Evolutionary conservation across 768 basidiomycete species (phyloP).

Genomic region (Hydnomerulius pinastri): DNA sequence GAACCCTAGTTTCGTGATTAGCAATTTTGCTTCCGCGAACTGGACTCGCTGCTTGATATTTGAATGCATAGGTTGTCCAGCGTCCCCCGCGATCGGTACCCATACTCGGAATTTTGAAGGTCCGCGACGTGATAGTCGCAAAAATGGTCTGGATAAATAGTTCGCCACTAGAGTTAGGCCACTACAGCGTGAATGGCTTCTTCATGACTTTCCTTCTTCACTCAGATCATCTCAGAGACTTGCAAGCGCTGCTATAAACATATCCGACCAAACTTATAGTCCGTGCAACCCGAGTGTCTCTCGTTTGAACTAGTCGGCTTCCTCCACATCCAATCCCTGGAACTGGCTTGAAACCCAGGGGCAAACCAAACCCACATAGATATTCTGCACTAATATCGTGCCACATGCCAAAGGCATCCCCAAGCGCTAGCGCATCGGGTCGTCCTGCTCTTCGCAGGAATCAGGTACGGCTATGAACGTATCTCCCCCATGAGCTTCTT

Average conservation of each 20-base stretch:
- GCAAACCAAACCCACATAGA: background rate
- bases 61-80: too few relatives aligned
- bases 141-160: background rate
- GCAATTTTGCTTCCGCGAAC: background rate
- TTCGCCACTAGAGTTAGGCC: background rate
- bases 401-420: slow-evolving; percentile 69
- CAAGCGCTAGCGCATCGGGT: slow-evolving; percentile 34
- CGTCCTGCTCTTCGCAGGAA: slow-evolving; percentile 77
- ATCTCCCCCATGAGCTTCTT: slow-evolving; percentile 8
- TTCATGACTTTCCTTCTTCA: background rate
- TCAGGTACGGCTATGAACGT: slow-evolving; percentile 57
- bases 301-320: background rate
- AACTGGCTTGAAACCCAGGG: background rate
- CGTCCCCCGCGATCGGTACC: too few relatives aligned
- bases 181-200: background rate
- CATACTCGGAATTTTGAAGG: background rate
- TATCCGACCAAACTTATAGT: background rate
- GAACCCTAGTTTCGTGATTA: too few relatives aligned
- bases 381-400: background rate
- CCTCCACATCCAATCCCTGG: background rate
- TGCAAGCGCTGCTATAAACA: background rate
- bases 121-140: background rate
- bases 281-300: background rate
- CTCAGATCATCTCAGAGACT: background rate
- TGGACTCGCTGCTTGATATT: too few relatives aligned